Conservation (phyloP, 352 stramenopile species). For the Phytophthora pseudosyringae region DNA sequence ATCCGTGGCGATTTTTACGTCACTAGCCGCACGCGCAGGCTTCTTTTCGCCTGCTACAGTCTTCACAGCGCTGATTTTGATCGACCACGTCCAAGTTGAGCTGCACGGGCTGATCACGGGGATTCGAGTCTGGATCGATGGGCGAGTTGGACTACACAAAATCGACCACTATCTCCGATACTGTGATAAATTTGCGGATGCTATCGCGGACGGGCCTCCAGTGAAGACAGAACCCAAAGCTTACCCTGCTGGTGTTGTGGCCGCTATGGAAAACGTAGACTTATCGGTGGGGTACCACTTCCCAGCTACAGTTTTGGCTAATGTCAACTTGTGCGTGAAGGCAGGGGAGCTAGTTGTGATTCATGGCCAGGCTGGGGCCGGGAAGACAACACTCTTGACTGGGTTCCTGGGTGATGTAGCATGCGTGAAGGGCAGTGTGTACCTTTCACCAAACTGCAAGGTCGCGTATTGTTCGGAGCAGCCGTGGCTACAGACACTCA, state of each 20-base stretch:
- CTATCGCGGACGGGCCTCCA: background rate
- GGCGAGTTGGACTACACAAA: conserved; percentile 29
- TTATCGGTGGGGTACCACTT: conserved; percentile 22
- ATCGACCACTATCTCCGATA: conserved; percentile 33
- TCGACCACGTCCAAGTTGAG: conserved; percentile 43
- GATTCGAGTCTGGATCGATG: conserved; percentile 37
- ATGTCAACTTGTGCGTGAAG: conserved; percentile 38
- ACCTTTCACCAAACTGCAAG: conserved; percentile 33
- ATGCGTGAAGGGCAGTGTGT: conserved; percentile 35
- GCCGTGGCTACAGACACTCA: conserved; percentile 95
- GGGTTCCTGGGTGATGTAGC: conserved; percentile 45
- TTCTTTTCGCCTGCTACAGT: conserved; percentile 45
- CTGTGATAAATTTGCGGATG: conserved; percentile 25
- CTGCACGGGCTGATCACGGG: conserved; percentile 44
- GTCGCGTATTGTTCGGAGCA: conserved; percentile 86
- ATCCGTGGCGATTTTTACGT: conserved; percentile 44
- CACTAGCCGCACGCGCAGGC: conserved; percentile 26
- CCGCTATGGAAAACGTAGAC: conserved; percentile 31
- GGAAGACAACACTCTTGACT: conserved; percentile 50
- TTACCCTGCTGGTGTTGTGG: conserved; percentile 30
- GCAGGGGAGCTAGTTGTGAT: conserved; percentile 47
- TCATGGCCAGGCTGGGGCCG: conserved; percentile 42
- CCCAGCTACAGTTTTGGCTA: conserved; percentile 41
- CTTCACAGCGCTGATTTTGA: conserved; percentile 46
- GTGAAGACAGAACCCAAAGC: conserved; percentile 5